A percentile compares a stretch with the other conserved stretches of the same genome.
These are phyloP conservation scores for Cladophialophora bantiana DNA, from an alignment of 2,329 filamentous ascomycete species.

Conservation along the genomic window DNA sequence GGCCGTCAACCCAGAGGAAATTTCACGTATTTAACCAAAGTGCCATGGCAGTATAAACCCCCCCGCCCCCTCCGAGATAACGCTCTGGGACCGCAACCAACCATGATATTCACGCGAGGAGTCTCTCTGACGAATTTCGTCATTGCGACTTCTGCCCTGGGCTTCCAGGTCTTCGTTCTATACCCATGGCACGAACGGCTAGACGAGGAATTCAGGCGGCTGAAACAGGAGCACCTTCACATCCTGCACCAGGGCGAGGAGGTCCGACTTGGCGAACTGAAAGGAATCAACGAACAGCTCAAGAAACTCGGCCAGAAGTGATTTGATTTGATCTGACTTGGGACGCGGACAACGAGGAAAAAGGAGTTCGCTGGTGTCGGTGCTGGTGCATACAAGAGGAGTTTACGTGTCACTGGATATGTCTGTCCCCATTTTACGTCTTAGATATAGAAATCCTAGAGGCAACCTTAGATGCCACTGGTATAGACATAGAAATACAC, in stretches of 20 bases:
- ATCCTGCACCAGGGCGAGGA: constrained; percentile 43
- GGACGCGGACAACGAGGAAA: not conserved
- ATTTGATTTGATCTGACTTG: not conserved
- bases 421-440: no score
- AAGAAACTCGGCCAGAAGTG: constrained; percentile 13
- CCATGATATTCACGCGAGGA: constrained; percentile 57
- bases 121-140: constrained; percentile 71
- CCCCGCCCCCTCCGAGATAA: not conserved
- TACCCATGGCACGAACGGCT: constrained; percentile 75
- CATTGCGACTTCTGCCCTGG: constrained; percentile 69
- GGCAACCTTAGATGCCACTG: no score
- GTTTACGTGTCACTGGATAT: no score
- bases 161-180: constrained; percentile 72
- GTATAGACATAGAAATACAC: no score
- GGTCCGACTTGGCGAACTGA: constrained; percentile 23
- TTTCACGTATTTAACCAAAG: not conserved
- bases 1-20: not conserved
- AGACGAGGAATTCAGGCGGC: constrained; percentile 65
- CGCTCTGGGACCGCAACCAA: constrained; percentile 4
- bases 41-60: not conserved
- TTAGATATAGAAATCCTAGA: no score
- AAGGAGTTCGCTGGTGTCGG: not conserved
- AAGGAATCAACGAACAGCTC: constrained; percentile 33
- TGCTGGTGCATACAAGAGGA: no score
- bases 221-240: constrained; percentile 64